phyloP scores from a whole-genome alignment of 805 yeast genomes.

The Candida namnaoensis region DNA sequence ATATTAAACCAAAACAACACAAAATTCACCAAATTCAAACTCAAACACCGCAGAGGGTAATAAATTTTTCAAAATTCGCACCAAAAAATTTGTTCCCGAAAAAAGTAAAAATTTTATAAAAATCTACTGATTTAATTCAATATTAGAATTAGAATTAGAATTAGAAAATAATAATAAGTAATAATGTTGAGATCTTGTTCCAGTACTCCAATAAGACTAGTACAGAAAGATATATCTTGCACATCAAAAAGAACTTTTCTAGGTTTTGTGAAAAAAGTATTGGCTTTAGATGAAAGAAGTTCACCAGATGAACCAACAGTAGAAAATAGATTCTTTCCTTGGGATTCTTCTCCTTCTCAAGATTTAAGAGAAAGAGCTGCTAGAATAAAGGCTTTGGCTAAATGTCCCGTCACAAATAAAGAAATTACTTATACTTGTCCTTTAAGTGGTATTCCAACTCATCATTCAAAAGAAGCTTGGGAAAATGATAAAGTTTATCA shows the following conservation, averaged over 20 bases:
- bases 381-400: constrained; percentile 75
- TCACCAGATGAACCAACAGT: constrained; percentile 61
- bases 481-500: constrained; percentile 71
- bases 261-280: constrained; percentile 34
- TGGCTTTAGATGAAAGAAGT: constrained; percentile 56
- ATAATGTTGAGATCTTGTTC: too few relatives aligned
- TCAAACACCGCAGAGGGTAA: too few relatives aligned
- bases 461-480: constrained; percentile 88
- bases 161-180: too few relatives aligned
- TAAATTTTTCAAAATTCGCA: too few relatives aligned
- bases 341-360: constrained; percentile 90
- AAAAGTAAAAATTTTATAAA: too few relatives aligned
- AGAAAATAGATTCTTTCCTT: constrained; percentile 69
- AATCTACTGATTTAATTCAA: too few relatives aligned
- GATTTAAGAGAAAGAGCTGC: constrained; percentile 90
- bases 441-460: constrained; percentile 92
- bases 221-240: too few relatives aligned
- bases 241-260: constrained; percentile 2
- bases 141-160: too few relatives aligned
- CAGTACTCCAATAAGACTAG: too few relatives aligned
- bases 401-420: constrained; percentile 82
- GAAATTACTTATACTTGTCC: constrained; percentile 87
- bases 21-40: too few relatives aligned
- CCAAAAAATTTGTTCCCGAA: too few relatives aligned
- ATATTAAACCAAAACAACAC: too few relatives aligned